phyloP scores from a whole-genome alignment of 805 yeast genomes.

The Teunomyces tritomae region DNA sequence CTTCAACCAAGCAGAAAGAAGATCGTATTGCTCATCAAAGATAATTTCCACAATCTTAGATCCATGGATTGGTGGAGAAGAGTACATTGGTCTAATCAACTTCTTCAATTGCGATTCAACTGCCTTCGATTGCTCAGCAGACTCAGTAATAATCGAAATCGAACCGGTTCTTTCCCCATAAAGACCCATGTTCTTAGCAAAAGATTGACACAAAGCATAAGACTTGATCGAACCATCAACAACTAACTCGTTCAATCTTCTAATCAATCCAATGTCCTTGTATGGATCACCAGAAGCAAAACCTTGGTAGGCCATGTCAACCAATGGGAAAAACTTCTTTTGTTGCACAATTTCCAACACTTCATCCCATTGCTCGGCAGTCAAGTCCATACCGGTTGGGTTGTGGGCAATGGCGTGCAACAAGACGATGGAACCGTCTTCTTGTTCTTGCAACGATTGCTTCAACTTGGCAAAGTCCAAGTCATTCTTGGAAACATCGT shows the following conservation, averaged over 20 bases:
- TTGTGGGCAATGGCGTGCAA: slow-evolving; percentile 96
- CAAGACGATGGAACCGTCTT: slow-evolving; percentile 62
- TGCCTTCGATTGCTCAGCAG: slow-evolving; percentile 47
- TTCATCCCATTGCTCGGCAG: slow-evolving; percentile 73
- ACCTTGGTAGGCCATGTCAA: slow-evolving; percentile 96
- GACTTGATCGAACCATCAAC: slow-evolving; percentile 51
- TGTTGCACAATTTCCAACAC: slow-evolving; percentile 62
- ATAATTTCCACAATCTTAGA: slow-evolving; percentile 83
- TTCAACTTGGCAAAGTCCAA: slow-evolving; percentile 67
- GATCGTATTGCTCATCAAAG: slow-evolving; percentile 50
- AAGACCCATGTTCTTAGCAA: slow-evolving; percentile 49
- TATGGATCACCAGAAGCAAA: slow-evolving; percentile 82
- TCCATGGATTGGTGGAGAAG: slow-evolving; percentile 95
- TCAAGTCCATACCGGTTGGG: slow-evolving; percentile 95
- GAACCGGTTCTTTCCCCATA: slow-evolving; percentile 72
- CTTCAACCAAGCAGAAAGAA: slow-evolving; percentile 71
- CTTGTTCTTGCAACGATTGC: slow-evolving; percentile 52
- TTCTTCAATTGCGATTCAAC: slow-evolving; percentile 80
- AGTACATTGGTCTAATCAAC: slow-evolving; percentile 80
- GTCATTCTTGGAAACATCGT: slow-evolving; percentile 57
- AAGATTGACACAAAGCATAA: slow-evolving; percentile 50
- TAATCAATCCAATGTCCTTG: slow-evolving; percentile 56
- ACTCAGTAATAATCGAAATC: slow-evolving; percentile 59
- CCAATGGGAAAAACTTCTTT: slow-evolving; percentile 68
- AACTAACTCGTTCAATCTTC: slow-evolving; percentile 45